These are phyloP conservation scores for Dryadomyces quercivorus DNA, from an alignment of 2,329 filamentous ascomycete genomes.

Conservation along the genomic window DNA sequence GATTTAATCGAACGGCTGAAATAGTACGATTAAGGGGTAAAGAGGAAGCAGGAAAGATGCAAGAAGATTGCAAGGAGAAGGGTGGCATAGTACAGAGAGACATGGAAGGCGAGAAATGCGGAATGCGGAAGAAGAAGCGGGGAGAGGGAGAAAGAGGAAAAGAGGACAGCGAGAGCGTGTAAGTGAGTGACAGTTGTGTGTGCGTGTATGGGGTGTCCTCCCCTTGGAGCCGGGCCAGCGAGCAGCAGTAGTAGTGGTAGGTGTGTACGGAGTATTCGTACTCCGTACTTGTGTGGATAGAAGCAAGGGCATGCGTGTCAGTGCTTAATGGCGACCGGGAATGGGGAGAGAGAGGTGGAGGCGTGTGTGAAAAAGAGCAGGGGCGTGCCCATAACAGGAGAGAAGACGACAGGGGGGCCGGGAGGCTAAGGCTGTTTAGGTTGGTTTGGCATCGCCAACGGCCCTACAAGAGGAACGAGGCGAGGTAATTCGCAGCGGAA, in stretches of 20 bases:
- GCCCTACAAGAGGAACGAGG: slow-evolving; percentile 3
- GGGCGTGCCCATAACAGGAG: neutral
- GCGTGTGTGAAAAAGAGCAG: neutral
- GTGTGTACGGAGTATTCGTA: too few relatives aligned
- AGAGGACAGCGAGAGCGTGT: neutral
- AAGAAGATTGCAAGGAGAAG: neutral
- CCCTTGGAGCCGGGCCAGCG: too few relatives aligned
- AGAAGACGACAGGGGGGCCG: slow-evolving; percentile 4
- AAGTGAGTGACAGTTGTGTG: neutral
- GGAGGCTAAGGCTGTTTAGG: slow-evolving; percentile 9
- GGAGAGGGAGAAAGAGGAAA: neutral
- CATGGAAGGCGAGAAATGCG: neutral
- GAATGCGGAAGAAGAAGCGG: neutral
- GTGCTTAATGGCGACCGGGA: neutral
- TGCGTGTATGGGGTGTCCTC: too few relatives aligned
- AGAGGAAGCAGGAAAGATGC: neutral
- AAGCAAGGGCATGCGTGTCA: neutral
- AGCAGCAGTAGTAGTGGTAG: neutral
- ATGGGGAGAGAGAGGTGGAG: neutral
- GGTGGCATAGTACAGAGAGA: too few relatives aligned
- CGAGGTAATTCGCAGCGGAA: neutral
- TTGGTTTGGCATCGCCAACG: slow-evolving; percentile 5
- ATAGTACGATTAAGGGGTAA: neutral
- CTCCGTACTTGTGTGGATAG: too few relatives aligned
- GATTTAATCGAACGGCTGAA: neutral